A percentile compares a stretch with the other conserved stretches of the same genome.
These are phyloP conservation scores for Yamadazyma sp. DNA, from an alignment of 805 yeast species.

Conservation along the genomic window DNA sequence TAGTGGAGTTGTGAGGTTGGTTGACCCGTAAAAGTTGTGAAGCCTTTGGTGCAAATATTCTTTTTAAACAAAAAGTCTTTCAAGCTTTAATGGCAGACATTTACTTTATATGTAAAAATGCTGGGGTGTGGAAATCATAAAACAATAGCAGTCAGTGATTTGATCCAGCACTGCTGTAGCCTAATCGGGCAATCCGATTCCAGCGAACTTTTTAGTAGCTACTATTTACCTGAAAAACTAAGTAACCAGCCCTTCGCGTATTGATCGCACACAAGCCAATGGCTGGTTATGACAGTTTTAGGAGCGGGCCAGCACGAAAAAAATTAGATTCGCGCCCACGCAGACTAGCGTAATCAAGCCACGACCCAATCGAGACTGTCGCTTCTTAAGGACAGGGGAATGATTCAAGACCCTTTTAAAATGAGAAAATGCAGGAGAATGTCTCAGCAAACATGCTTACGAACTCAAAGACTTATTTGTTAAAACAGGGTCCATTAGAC, in stretches of 20 bases:
- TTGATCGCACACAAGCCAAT: constrained; percentile 4
- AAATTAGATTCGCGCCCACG: too few relatives aligned
- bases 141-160: constrained; percentile 3
- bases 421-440: too few relatives aligned
- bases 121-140: background rate
- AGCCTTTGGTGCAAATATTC: background rate
- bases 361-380: too few relatives aligned
- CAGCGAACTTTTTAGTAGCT: constrained; percentile 8
- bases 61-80: constrained; percentile 1
- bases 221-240: background rate
- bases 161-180: constrained; percentile 11
- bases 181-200: constrained; percentile 10
- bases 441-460: too few relatives aligned
- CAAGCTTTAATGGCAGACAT: background rate
- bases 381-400: background rate
- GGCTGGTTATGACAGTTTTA: constrained; percentile 8
- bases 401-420: too few relatives aligned
- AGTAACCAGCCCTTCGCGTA: constrained; percentile 6
- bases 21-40: background rate
- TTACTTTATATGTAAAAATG: constrained; percentile 3
- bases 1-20: background rate
- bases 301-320: constrained; percentile 6
- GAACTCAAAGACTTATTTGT: too few relatives aligned
- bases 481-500: too few relatives aligned
- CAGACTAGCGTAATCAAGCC: too few relatives aligned